Conservation (phyloP, 1,139 yeast genomes). For the Ogataea hybrid region DNA sequence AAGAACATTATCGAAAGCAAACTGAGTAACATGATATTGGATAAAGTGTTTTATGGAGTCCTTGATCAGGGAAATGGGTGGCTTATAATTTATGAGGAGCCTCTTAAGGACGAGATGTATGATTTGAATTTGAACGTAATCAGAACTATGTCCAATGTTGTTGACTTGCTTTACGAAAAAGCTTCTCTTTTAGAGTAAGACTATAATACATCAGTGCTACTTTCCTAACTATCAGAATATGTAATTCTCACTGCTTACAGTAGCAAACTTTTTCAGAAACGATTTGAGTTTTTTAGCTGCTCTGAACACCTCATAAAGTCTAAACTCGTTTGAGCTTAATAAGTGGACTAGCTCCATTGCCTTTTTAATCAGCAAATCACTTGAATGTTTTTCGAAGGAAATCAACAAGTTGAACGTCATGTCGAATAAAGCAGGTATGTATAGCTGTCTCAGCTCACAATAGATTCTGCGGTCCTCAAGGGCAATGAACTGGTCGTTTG, state of each 20-base stretch:
- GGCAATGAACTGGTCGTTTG: constrained; percentile 12
- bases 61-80: constrained; percentile 98
- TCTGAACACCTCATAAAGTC: constrained; percentile 51
- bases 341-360: constrained; percentile 59
- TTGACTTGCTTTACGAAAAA: constrained; percentile 89
- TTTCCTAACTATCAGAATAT: background rate
- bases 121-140: constrained; percentile 85
- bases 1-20: constrained; percentile 91
- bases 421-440: constrained; percentile 71
- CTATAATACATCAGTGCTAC: too few relatives aligned
- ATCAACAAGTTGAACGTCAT: constrained; percentile 44
- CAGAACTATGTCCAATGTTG: constrained; percentile 83
- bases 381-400: constrained; percentile 34
- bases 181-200: constrained; percentile 51
- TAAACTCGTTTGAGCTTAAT: constrained; percentile 49
- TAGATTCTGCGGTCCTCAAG: constrained; percentile 30
- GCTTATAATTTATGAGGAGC: constrained; percentile 89
- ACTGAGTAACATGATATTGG: constrained; percentile 93
- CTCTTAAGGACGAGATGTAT: constrained; percentile 84
- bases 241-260: constrained; percentile 35
- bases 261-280: constrained; percentile 59
- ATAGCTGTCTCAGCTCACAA: constrained; percentile 55
- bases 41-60: constrained; percentile 91
- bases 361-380: constrained; percentile 36
- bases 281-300: constrained; percentile 59